Conservation (phyloP, 2,329 filamentous ascomycete genomes). For the Rhinocladiella mackenziei region DNA sequence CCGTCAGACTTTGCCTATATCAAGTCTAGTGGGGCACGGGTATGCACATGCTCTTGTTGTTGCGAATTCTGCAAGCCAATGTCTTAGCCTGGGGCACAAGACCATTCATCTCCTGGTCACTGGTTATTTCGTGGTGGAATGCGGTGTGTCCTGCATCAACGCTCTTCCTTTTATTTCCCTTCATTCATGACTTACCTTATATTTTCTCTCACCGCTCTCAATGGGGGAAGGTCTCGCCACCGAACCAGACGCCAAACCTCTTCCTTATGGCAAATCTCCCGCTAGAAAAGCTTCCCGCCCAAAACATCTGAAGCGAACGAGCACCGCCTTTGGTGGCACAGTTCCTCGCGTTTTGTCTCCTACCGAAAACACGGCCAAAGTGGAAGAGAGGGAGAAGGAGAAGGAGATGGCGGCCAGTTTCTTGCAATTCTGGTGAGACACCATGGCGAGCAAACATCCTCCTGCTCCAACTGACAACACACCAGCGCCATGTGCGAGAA, state of each 20-base stretch:
- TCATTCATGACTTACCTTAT: conserved; percentile 4
- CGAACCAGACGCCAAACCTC: conserved; percentile 3
- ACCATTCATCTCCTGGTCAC: too few relatives aligned
- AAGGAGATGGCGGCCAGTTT: conserved; percentile 42
- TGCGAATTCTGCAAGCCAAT: too few relatives aligned
- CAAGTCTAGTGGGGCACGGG: background rate
- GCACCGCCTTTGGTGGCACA: conserved; percentile 13
- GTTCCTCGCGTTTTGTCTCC: conserved; percentile 8
- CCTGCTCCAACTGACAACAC: conserved; percentile 27
- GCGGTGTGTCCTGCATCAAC: too few relatives aligned
- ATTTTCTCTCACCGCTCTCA: conserved; percentile 19
- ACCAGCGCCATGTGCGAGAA: conserved; percentile 61
- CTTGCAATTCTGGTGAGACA: conserved; percentile 44
- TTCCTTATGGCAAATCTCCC: conserved; percentile 15
- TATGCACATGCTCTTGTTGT: too few relatives aligned
- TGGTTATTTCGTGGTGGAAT: too few relatives aligned
- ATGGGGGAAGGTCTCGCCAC: conserved; percentile 15
- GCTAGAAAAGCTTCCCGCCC: conserved; percentile 10
- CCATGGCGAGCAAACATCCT: conserved; percentile 1
- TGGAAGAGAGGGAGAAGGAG: conserved; percentile 27
- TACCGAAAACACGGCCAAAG: conserved; percentile 14
- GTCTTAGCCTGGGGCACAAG: too few relatives aligned
- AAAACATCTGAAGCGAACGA: conserved; percentile 20
- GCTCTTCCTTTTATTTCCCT: background rate
- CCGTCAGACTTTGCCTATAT: background rate